Base-by-base conservation (phyloP, 345 rosid genomes). In the Populus ilicifolia region DNA sequence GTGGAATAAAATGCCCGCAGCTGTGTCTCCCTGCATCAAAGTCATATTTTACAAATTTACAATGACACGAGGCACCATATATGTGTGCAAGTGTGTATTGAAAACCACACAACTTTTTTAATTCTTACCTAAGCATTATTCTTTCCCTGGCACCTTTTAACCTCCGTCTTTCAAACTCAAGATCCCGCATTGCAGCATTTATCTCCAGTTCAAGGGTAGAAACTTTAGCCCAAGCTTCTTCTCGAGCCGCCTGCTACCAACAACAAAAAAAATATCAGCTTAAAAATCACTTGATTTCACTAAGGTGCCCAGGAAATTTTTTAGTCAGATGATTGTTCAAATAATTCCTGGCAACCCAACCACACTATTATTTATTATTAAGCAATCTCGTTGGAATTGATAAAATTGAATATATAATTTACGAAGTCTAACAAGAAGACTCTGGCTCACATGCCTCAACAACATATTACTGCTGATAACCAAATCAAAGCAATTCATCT, bases 191-290 rank as follows among this genome's bases (percentile, higher is more conserved):
- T 59, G 95, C 89, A 44, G 90, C 86, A 80, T 85, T 89, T 81
- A 93, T 92, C 84, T 96, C 97, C 75, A 91, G 89, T 85, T 93
- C 97, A 74, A 96, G 89, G 59, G 88, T 82, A 79, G 98, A 96
- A 68, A 96, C 97, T 87, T 88, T 93, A 33, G 93, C 98, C 97
- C 98, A 91, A 46, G 99, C 99, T 83, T 91, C 97, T 89, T 93
- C 99, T 86, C 94, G 94, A 59, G 93, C 99, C 64, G 94, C 93
- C 99, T 96, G 99, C 99, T 96, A 96, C 80, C 97, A 44, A 84
- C 87, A 84, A 68, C 87, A 85, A 85, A 83, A 71, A 79, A 87
- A 78, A 75, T 76, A 87, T 92, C 97, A 93, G 91, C 88, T 87
- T 82, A 85, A 83, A 79, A 78, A 74, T 79, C 38, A 52, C 78